A percentile compares a stretch with the other conserved stretches of the same genome.
These are phyloP conservation scores for Aspergillus sp. DNA, from an alignment of 2,329 filamentous ascomycete species.

Conservation along the genomic window DNA sequence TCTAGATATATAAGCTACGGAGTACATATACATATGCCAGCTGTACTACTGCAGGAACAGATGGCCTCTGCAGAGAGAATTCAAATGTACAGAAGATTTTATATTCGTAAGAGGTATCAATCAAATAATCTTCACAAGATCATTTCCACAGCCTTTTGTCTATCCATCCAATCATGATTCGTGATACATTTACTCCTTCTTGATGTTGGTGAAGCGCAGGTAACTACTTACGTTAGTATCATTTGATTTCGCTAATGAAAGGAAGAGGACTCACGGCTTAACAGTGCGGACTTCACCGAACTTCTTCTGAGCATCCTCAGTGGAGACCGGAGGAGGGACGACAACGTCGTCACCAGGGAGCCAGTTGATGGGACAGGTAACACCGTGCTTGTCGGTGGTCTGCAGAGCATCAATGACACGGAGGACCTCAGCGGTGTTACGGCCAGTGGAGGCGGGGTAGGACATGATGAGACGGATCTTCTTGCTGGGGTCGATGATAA, in stretches of 20 bases:
- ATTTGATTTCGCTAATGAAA: not conserved
- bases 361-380: slow-evolving; percentile 91
- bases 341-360: slow-evolving; percentile 84
- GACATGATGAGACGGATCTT: slow-evolving; percentile 88
- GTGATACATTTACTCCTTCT: slow-evolving; percentile 22
- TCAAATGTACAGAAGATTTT: no score
- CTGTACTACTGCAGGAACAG: no score
- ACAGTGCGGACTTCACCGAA: slow-evolving; percentile 66
- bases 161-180: not conserved
- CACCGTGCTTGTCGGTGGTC: slow-evolving; percentile 79
- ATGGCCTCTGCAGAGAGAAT: no score
- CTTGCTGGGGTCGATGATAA: slow-evolving; percentile 92
- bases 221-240: slow-evolving; percentile 20
- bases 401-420: slow-evolving; percentile 74
- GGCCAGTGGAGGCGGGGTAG: slow-evolving; percentile 86
- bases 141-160: not conserved
- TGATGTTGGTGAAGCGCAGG: slow-evolving; percentile 31
- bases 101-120: no score
- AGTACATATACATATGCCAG: no score
- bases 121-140: no score
- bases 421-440: slow-evolving; percentile 73
- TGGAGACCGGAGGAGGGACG: slow-evolving; percentile 74
- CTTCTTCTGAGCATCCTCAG: slow-evolving; percentile 78
- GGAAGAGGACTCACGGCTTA: slow-evolving; percentile 44
- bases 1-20: no score